Base-by-base conservation (phyloP, 345 rosid species). In the Populus deltoides region DNA sequence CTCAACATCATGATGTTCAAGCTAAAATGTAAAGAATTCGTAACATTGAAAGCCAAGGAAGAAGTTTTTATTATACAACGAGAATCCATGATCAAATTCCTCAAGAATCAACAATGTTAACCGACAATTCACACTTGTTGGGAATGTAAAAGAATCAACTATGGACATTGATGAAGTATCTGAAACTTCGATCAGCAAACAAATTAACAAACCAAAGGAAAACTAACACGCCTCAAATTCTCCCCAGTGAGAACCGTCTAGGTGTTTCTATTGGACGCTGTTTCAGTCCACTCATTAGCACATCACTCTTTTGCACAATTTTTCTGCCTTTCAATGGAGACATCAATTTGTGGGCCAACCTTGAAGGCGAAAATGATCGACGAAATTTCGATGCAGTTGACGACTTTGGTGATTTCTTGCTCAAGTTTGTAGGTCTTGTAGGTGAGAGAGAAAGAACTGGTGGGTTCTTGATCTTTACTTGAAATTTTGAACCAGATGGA, bases 281-380 rank as follows among this genome's bases (percentile, higher is more conserved):
- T 85, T 88, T 93, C 87, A 90, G 62, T 62, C 97, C 93, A 65
- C 81, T 88, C 78, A 85, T 70, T 39, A 77, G 51, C 47, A 84
- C 91, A 82, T 87, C 88, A 75, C 67, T 74, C 77, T 80, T 89
- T 63, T 80, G 86, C 16, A 88, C 83, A 71, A 65, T 77, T 85
- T 83, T 96, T 75, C 90, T 90, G 83, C 88, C 85, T 87, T 91
- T 96, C 90, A 90, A 77, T 39, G 98, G 98, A 70, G 97, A 93
- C 29, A 88, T 86, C 77, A 96, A 75, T 79, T 90, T 89, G 83
- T 67, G 89, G 2, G 94, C 95, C 83, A 96, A 67, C 55, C 89
- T 88, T 17, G 98, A 88, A 53, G 97, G 99, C 7, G 99, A 96
- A 81, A 93, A 91, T 22, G 98, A 96, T 67, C 93, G 83, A 31